phyloP scores from a whole-genome alignment of 768 basidiomycete genomes.

The Lentinula guzmanii region DNA sequence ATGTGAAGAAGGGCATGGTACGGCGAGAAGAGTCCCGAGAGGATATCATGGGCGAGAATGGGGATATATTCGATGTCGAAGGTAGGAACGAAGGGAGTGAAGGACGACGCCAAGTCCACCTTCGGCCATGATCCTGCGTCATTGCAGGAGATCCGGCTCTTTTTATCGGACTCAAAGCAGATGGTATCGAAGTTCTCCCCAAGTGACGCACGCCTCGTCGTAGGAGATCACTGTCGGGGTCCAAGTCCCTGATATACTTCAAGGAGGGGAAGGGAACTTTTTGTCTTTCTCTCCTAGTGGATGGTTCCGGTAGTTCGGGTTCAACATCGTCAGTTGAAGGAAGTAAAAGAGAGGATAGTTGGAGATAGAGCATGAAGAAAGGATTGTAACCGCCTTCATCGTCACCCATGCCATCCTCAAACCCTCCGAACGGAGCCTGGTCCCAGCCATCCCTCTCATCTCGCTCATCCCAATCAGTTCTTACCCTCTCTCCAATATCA shows the following conservation, averaged over 20 bases:
- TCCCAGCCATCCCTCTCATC: slow-evolving; percentile 18
- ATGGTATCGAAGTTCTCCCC: background rate
- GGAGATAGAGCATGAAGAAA: slow-evolving; percentile 1
- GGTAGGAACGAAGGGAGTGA: background rate
- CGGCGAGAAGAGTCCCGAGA: background rate
- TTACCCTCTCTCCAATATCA: background rate
- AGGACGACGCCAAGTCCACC: background rate
- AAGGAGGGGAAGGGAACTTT: slow-evolving; percentile 2
- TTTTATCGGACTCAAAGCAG: background rate
- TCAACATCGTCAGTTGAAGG: background rate
- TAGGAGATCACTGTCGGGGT: slow-evolving; percentile 3
- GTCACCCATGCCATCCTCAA: slow-evolving; percentile 12
- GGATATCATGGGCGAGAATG: background rate
- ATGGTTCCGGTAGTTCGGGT: background rate
- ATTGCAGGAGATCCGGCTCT: slow-evolving; percentile 1
- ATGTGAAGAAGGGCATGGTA: too few species aligned
- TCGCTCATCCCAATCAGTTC: slow-evolving; percentile 11
- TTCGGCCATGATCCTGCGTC: background rate
- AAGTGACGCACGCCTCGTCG: slow-evolving; percentile 10
- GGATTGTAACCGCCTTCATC: background rate
- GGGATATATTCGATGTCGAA: background rate
- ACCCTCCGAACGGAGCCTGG: slow-evolving; percentile 2
- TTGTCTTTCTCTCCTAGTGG: background rate
- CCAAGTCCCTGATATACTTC: slow-evolving; percentile 11
- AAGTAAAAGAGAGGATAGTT: background rate